Conservation (phyloP, 257 asterid genomes). For the Solanum sejunctum region DNA sequence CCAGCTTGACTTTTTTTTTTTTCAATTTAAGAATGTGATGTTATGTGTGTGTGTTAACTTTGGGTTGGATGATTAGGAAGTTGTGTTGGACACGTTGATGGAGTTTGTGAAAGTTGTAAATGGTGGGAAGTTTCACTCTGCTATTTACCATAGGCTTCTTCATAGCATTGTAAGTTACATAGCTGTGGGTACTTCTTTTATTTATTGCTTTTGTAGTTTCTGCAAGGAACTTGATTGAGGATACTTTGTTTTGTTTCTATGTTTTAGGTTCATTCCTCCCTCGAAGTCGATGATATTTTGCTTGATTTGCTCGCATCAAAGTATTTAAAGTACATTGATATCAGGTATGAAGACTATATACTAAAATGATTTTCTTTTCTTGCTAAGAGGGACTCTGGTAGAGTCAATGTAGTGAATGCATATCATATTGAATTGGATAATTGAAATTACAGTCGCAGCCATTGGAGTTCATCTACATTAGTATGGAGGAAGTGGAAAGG, state of each 20-base stretch:
- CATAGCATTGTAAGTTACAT: conserved; percentile 36
- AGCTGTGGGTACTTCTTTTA: background rate
- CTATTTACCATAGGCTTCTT: conserved; percentile 65
- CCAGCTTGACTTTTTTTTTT: background rate
- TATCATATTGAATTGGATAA: too few species aligned
- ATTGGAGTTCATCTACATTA: too few species aligned
- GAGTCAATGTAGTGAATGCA: too few species aligned
- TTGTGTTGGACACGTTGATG: conserved; percentile 67
- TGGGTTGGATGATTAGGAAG: conserved; percentile 30
- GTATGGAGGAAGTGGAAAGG: too few species aligned
- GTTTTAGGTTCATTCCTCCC: conserved; percentile 46
- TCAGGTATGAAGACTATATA: conserved; percentile 38
- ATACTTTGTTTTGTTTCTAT: background rate
- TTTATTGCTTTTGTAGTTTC: background rate
- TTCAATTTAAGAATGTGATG: background rate
- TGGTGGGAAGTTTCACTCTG: conserved; percentile 63
- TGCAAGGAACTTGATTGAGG: background rate
- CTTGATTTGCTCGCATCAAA: conserved; percentile 50
- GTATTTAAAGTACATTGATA: conserved; percentile 69
- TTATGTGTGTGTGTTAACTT: background rate
- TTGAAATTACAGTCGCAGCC: too few species aligned
- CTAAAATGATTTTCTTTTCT: background rate
- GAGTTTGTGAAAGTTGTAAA: conserved; percentile 87
- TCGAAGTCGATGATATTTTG: conserved; percentile 37
- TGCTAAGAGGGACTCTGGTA: too few species aligned